phyloP scores from a whole-genome alignment of 352 stramenopile species.

The Phytophthora sansomeana region DNA sequence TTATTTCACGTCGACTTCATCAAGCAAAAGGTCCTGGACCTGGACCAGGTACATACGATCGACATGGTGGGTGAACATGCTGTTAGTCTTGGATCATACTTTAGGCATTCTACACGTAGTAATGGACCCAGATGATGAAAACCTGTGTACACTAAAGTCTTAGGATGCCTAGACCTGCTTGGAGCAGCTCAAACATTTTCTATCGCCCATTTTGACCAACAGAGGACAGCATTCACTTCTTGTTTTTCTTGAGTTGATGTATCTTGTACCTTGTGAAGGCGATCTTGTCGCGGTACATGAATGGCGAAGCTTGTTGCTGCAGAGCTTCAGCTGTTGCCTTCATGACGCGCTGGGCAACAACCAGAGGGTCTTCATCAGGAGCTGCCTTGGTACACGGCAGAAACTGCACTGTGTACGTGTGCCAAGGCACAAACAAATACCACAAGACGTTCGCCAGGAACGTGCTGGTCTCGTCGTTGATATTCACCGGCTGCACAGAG shows the following conservation, averaged over 20 bases:
- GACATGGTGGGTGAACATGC: constrained; percentile 32
- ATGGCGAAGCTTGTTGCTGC: constrained; percentile 65
- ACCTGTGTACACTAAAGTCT: constrained; percentile 1
- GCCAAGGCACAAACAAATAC: constrained; percentile 78
- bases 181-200: background rate
- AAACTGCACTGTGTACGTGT: constrained; percentile 71
- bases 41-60: constrained; percentile 51
- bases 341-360: constrained; percentile 73
- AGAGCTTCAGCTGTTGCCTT: constrained; percentile 54
- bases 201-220: background rate
- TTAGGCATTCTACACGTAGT: background rate
- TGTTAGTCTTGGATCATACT: background rate
- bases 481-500: constrained; percentile 66
- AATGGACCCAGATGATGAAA: background rate
- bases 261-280: constrained; percentile 66
- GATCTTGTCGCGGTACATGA: constrained; percentile 82
- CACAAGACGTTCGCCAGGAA: constrained; percentile 78
- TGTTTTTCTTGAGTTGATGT: constrained; percentile 60
- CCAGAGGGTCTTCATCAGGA: constrained; percentile 54
- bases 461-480: constrained; percentile 83
- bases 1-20: constrained; percentile 37
- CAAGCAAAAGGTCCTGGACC: constrained; percentile 34
- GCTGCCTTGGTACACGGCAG: constrained; percentile 48
- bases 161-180: background rate
- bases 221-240: constrained; percentile 35